Base-by-base conservation (phyloP, 2,329 filamentous ascomycete genomes). In the Drechmeria coniospora region DNA sequence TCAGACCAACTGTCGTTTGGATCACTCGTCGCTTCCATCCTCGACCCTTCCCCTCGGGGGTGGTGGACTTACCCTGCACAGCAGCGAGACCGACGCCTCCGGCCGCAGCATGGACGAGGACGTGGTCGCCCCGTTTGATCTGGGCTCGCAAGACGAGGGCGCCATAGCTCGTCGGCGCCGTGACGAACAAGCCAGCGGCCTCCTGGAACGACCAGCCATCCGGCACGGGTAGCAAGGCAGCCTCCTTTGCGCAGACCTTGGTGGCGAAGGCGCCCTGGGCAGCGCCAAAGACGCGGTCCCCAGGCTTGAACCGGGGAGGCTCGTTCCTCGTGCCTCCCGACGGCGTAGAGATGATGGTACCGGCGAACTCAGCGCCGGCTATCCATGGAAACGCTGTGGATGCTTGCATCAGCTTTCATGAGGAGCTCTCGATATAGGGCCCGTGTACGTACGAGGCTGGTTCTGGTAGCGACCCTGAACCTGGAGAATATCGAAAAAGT, bases 401-500 rank as follows among this genome's bases (percentile, higher is more conserved):
- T 8, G 22, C 22, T 16, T 12, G 14, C 16, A 12, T 26, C 14
- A 19, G 13, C 17, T 6, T 4, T 4, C 4, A 10, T 20, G 18
- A 20, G 27, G 20, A 11, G 3, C n/a, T n/a, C n/a, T n/a, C n/a
- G n/a, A n/a, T n/a, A n/a, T n/a, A n/a, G n/a, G n/a, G n/a, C n/a
- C n/a, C n/a, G n/a, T n/a, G n/a, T n/a, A 36, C 58, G 17, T 51
- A 69, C 65, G 73, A 0, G 84, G 84, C 44, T 94, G 86, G 49
- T 82, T 68, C 49, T 95, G 87, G 57, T 95, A 95, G 68, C 92
- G 92, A 31, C 87, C 87, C 46, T 83, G 78, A 46, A 94, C 83
- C 49, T 95, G 87, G 30, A 95, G 72, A 32, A 93, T 79, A 51
- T 95, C 87, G 61, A 94, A 95, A 68, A 95, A 95, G 59, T 95